phyloP scores from a whole-genome alignment of 2,329 filamentous ascomycete genomes.

The Pestalotiopsis sp. region DNA sequence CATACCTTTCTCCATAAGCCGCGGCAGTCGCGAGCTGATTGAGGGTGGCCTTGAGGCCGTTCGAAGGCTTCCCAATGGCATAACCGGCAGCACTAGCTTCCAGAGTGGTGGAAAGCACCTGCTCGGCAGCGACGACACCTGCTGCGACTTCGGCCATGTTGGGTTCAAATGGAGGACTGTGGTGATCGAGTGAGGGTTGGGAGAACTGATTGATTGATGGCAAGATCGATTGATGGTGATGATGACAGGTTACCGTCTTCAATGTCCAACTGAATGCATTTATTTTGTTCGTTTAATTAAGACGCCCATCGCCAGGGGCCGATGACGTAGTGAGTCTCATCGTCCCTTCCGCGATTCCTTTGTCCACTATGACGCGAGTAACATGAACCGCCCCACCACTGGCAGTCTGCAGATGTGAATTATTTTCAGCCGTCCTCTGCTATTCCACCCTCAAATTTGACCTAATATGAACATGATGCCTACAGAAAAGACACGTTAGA shows the following conservation, averaged over 20 bases:
- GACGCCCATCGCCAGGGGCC: neutral
- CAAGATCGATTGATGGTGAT: neutral
- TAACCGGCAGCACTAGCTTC: slow-evolving; percentile 42
- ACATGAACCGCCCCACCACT: neutral
- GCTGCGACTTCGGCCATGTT: slow-evolving; percentile 42
- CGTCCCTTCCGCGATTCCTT: neutral
- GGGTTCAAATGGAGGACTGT: neutral
- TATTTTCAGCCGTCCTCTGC: neutral
- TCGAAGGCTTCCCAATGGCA: slow-evolving; percentile 52
- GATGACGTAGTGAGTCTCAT: slow-evolving; percentile 4
- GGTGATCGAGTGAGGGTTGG: neutral
- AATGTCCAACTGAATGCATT: neutral
- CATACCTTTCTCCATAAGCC: slow-evolving; percentile 31
- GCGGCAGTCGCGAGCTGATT: slow-evolving; percentile 44
- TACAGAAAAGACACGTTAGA: neutral
- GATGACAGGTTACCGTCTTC: neutral
- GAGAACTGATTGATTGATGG: neutral
- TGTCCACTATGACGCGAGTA: slow-evolving; percentile 7
- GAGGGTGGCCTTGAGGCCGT: slow-evolving; percentile 53
- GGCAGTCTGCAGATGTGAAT: neutral
- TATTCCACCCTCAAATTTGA: too few relatives aligned
- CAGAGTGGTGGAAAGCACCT: slow-evolving; percentile 41
- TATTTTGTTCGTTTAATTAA: slow-evolving; percentile 1
- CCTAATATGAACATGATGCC: too few relatives aligned
- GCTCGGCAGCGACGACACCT: slow-evolving; percentile 40